Evolutionary conservation across 2,329 filamentous ascomycete genomes (phyloP).

Genomic region (Lachnellula cervina): DNA sequence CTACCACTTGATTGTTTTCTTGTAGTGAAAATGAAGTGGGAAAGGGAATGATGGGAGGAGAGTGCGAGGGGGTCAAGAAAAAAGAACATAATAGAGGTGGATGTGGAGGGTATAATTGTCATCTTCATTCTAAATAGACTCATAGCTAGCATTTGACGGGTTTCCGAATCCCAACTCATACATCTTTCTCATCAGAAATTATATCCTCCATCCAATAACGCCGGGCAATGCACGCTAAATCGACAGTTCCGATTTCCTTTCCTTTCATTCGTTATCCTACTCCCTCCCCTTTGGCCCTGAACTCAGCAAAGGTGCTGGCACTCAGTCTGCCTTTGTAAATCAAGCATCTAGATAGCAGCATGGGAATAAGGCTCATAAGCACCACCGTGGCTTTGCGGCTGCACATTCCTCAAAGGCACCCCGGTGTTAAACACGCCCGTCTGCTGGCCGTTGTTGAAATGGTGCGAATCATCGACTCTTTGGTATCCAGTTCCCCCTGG

Average conservation of each 20-base stretch:
- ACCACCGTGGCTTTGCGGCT: constrained; percentile 36
- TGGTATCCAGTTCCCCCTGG: constrained; percentile 36
- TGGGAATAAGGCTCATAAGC: constrained; percentile 64
- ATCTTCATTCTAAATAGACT: not conserved
- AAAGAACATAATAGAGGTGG: too few relatives aligned
- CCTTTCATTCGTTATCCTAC: not conserved
- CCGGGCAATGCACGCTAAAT: not conserved
- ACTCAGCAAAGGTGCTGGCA: too few relatives aligned
- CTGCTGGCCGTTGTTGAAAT: constrained; percentile 30
- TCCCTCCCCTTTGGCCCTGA: too few relatives aligned
- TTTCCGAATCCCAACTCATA: not conserved
- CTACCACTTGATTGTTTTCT: too few relatives aligned
- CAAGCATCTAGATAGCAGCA: constrained; percentile 39
- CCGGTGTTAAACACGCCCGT: constrained; percentile 38
- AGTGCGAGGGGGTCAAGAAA: too few relatives aligned
- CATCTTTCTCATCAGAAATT: not conserved
- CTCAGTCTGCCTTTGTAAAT: not conserved
- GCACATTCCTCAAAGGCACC: constrained; percentile 29
- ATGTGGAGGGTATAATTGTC: not conserved
- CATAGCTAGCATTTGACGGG: too few relatives aligned
- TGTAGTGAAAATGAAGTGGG: too few relatives aligned
- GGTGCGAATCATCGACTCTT: constrained; percentile 39
- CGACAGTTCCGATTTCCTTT: not conserved
- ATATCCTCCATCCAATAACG: not conserved
- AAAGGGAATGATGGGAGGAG: too few relatives aligned